Evolutionary conservation across 129 eudicot genomes (phyloP), one percentile per base, ranked within the genome.

Genomic region (Helianthus tuberosus): DNA sequence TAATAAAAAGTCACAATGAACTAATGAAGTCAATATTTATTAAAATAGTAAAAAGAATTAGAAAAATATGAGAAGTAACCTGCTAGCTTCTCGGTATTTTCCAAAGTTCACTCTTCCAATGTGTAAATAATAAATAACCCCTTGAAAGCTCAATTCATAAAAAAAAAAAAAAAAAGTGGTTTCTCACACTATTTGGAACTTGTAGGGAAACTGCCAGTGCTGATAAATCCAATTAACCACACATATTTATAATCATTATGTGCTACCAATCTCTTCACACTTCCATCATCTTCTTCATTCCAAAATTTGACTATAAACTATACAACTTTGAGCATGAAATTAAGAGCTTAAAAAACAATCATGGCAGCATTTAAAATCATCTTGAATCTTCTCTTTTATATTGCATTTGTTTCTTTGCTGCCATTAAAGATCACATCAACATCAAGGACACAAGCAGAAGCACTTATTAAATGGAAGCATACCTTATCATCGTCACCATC

Each of bases 301-400:
- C 64, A 5, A 53, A 75, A 76, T 11, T 35, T 54, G 48, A 49
- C 39, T 25, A n/a, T 46, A 62, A 80, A 66, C 6, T 49, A 51
- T 41, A 38, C 29, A 59, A 20, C 48, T 52, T 47, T 74, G 49
- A 72, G 38, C 43, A 69, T 32, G 51, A 20, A 63, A 68, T n/a
- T n/a, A 67, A 60, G 46, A 48, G 32, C 47, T 66, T 13, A 3
- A 27, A 27, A 27, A 27, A 11, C 76, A 79, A 49, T 14, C 64
- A 89, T 89, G 96, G 32, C 66, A 73, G 63, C 36, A 48, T 71
- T 75, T 47, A 69, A 81, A 11, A 77, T 27, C 46, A 52, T 69
- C 52, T 23, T 2, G 39, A 7, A 66, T 64, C 48, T 82, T 44
- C 54, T 86, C 20, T 77, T 76, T 17, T 62, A 52, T 75, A 1